A percentile compares a stretch with the other conserved stretches of the same genome.
These are phyloP conservation scores for Cutaneotrichosporon sp. DNA, from an alignment of 1,284 basidiomycete species.

Conservation along the genomic window DNA sequence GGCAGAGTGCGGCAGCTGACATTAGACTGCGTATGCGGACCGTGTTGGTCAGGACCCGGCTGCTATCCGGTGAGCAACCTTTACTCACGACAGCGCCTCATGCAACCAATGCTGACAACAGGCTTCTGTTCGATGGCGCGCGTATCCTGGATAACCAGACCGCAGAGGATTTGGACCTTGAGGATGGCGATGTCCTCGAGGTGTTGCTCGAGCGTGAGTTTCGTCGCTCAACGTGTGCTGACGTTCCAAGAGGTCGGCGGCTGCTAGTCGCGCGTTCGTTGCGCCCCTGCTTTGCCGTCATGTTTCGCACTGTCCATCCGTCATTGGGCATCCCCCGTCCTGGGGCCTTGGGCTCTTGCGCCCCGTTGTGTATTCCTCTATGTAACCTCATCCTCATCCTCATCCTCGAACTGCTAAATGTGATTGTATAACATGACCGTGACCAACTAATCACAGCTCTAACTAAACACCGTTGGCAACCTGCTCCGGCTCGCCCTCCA, in stretches of 20 bases:
- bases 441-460: conserved; percentile 8
- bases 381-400: conserved; percentile 2
- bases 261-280: background rate
- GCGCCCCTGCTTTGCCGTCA: background rate
- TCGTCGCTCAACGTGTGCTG: background rate
- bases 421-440: conserved; percentile 6
- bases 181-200: conserved; percentile 80
- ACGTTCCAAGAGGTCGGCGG: conserved; percentile 40
- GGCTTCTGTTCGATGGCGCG: conserved; percentile 80
- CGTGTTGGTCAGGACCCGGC: conserved; percentile 87
- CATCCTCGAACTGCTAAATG: background rate
- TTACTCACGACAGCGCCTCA: too few relatives aligned
- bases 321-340: background rate
- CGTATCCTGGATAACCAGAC: conserved; percentile 83
- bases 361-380: conserved; percentile 8
- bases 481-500: conserved; percentile 26
- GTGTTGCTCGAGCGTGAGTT: conserved; percentile 87
- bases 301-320: background rate
- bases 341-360: background rate
- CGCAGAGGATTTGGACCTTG: conserved; percentile 76
- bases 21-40: conserved; percentile 82
- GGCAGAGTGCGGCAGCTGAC: conserved; percentile 10
- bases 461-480: conserved; percentile 8
- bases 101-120: conserved; percentile 46
- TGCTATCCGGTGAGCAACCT: conserved; percentile 71